These are phyloP conservation scores for Yarrowia keelungensis DNA, from an alignment of 805 yeast genomes.

Conservation along the genomic window DNA sequence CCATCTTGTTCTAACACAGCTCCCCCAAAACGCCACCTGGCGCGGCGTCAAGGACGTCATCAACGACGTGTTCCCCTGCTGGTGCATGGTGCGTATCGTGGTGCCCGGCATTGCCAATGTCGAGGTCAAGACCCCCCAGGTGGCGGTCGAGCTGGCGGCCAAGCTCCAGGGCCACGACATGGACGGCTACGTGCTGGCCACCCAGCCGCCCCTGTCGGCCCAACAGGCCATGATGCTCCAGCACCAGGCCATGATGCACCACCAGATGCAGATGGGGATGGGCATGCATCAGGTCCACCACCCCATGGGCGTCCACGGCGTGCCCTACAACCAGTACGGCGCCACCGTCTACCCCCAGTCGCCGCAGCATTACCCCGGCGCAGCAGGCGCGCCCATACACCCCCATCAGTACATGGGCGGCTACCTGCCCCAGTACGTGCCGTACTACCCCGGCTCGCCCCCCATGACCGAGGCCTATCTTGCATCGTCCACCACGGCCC, in stretches of 20 bases:
- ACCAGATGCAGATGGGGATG: slow-evolving; percentile 34
- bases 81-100: slow-evolving; percentile 37
- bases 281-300: slow-evolving; percentile 6
- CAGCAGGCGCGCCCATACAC: too few relatives aligned
- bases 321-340: slow-evolving; percentile 24
- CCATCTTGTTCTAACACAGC: slow-evolving; percentile 18
- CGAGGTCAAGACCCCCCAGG: slow-evolving; percentile 28
- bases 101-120: slow-evolving; percentile 38
- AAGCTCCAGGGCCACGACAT: slow-evolving; percentile 22
- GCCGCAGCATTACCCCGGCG: slow-evolving; percentile 19
- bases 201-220: slow-evolving; percentile 20
- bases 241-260: slow-evolving; percentile 31
- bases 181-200: slow-evolving; percentile 28
- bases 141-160: slow-evolving; percentile 23
- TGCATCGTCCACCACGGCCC: slow-evolving; percentile 18
- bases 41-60: slow-evolving; percentile 35
- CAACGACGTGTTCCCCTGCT: slow-evolving; percentile 34
- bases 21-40: slow-evolving; percentile 29
- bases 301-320: slow-evolving; percentile 26
- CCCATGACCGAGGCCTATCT: slow-evolving; percentile 29
- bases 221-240: slow-evolving; percentile 30
- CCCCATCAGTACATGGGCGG: slow-evolving; percentile 7
- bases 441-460: slow-evolving; percentile 32
- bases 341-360: slow-evolving; percentile 11
- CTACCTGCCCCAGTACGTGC: slow-evolving; percentile 29